Evolutionary conservation across 768 basidiomycete species (phyloP), one percentile per base, ranked within the genome.

Genomic region (Pulveroboletus sp.): DNA sequence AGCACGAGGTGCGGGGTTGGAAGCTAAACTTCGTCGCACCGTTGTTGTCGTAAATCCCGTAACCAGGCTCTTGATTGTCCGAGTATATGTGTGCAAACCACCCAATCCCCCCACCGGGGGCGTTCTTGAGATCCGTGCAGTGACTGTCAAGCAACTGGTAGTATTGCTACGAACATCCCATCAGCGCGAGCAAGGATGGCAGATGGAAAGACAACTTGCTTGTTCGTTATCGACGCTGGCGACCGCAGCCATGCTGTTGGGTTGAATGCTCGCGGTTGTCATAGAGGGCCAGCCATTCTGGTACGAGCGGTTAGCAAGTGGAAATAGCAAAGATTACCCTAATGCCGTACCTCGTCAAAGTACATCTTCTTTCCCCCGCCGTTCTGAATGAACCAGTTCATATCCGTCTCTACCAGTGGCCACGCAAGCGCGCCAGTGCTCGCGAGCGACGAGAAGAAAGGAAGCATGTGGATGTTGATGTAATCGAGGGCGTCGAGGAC

Each of bases 1-100:
- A 87, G 64, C 85, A 86, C 6, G 73, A 72, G 6, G 81, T 85
- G 49, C 73, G 76, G 0, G 85, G 85, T n/a, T 65, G 68, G 62
- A 88, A 87, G 6, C 71, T 66, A 60, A 88, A 85, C 68, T 89
- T 87, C 53, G 75, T 55, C 19, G 63, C 59, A 19, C 80, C 79
- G 26, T 70, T 64, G 1, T 35, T 53, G 27, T 75, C 67, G 58
- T 83, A 84, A 45, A 89, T 77, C 7, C 86, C 87, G 58, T 89
- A 89, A 11, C 86, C 86, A 16, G 82, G 80, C 44, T 75, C 76
- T 64, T 80, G 76, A 51, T 66, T 51, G 59, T 88, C 88, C 2
- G 81, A 80, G 59, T 88, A 89, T 45, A 89, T 82, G 61, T 89
- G 88, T 23, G 84, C 85, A 58, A 90, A 90, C 88, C 87, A 90